phyloP scores from a whole-genome alignment of 2,329 filamentous ascomycete species.

The Trichophaea hybrida region DNA sequence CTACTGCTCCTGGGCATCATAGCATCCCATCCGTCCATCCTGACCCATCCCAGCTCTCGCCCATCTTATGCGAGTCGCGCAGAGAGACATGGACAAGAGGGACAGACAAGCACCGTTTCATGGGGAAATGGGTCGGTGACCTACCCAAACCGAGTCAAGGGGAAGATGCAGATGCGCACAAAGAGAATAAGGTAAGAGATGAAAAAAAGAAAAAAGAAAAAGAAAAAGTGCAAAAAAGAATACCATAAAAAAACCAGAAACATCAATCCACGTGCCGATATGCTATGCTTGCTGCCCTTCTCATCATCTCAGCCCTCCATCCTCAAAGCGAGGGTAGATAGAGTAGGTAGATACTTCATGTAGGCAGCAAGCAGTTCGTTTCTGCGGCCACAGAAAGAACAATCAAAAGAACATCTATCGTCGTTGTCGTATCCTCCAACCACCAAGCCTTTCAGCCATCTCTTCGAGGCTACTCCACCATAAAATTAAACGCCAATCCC shows the following conservation, averaged over 20 bases:
- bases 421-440: neutral
- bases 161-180: neutral
- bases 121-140: neutral
- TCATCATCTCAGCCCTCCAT: slow-evolving; percentile 1
- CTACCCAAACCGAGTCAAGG: neutral
- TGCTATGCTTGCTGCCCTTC: neutral
- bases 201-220: neutral
- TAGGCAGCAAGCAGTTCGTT: neutral
- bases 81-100: neutral
- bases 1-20: neutral
- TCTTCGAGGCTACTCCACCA: neutral
- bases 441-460: neutral
- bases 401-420: neutral
- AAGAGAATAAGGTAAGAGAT: neutral
- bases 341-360: neutral
- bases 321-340: neutral
- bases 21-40: neutral
- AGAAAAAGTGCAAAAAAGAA: neutral
- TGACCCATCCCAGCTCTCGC: neutral
- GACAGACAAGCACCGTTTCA: neutral
- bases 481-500: neutral
- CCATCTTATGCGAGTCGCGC: neutral
- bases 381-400: neutral
- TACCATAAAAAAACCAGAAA: neutral
- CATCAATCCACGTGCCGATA: neutral